Evolutionary conservation across 177 flowering plant species (phyloP).

Genomic region (Vitis hybrid): DNA sequence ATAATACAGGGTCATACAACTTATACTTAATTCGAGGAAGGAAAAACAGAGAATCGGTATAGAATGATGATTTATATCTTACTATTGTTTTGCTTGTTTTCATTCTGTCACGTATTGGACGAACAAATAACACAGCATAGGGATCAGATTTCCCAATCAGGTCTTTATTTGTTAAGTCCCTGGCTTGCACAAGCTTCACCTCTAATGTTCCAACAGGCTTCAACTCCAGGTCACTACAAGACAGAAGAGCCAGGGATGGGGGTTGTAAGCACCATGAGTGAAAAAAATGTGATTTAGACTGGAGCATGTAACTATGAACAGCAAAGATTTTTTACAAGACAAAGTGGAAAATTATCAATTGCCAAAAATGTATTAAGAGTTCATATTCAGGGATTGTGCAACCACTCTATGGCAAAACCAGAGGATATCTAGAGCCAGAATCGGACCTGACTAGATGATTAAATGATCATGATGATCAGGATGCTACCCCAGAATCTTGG

Average conservation of each 20-base stretch:
- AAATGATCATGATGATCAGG: no score
- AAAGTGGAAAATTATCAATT: no score
- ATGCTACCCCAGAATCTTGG: no score
- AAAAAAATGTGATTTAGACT: background rate
- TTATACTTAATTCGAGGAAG: background rate
- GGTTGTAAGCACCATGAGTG: background rate
- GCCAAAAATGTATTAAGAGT: no score
- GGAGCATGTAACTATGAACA: background rate
- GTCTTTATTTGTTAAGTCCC: conserved; percentile 85
- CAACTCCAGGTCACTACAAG: conserved; percentile 68
- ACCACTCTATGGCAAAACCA: no score
- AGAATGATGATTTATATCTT: conserved; percentile 20
- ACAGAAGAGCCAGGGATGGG: background rate
- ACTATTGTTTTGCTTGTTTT: conserved; percentile 87
- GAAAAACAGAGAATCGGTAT: background rate
- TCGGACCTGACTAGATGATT: no score
- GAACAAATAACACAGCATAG: conserved; percentile 57
- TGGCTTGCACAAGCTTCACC: conserved; percentile 95
- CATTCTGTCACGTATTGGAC: conserved; percentile 76
- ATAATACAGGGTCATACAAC: background rate
- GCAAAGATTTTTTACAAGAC: background rate
- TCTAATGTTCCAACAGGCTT: conserved; percentile 87
- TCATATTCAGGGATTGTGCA: no score
- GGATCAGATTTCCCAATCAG: conserved; percentile 90
- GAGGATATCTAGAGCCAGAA: no score